These are phyloP conservation scores for Vigna mungo DNA, from an alignment of 306 rosid species.

Conservation along the genomic window DNA sequence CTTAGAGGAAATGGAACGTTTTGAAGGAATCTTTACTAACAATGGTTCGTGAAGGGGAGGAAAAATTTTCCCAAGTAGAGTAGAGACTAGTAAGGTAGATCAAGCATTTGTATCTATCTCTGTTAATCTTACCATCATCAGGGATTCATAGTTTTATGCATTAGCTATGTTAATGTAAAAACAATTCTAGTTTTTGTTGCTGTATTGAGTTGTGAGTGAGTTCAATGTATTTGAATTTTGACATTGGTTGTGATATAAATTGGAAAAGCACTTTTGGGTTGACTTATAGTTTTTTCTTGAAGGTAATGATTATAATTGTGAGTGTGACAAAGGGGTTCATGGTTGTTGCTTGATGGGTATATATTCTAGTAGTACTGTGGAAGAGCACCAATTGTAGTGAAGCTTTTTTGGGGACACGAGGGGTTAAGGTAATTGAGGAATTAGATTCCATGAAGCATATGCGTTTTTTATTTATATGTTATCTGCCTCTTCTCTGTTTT, in stretches of 20 bases:
- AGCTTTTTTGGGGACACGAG: constrained; percentile 37
- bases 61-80: constrained; percentile 29
- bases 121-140: not conserved
- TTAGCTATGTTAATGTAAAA: constrained; percentile 37
- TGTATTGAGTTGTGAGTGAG: constrained; percentile 9
- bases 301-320: constrained; percentile 26
- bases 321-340: constrained; percentile 30
- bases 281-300: constrained; percentile 37
- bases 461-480: constrained; percentile 37
- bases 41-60: constrained; percentile 40
- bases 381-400: constrained; percentile 41
- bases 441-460: constrained; percentile 48
- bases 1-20: constrained; percentile 47
- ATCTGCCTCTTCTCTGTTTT: constrained; percentile 11
- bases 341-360: constrained; percentile 43
- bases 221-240: constrained; percentile 17
- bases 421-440: constrained; percentile 48
- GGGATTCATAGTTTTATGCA: constrained; percentile 21
- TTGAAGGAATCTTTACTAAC: constrained; percentile 52
- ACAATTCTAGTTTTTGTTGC: constrained; percentile 11
- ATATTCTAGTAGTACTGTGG: constrained; percentile 42
- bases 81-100: constrained; percentile 38
- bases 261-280: constrained; percentile 39
- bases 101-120: constrained; percentile 28
- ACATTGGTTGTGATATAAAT: constrained; percentile 25